A percentile compares a stretch with the other conserved stretches of the same genome.
Conservation (phyloP, 1,284 basidiomycete species). For the Pseudomicrostroma phylloplanum region DNA sequence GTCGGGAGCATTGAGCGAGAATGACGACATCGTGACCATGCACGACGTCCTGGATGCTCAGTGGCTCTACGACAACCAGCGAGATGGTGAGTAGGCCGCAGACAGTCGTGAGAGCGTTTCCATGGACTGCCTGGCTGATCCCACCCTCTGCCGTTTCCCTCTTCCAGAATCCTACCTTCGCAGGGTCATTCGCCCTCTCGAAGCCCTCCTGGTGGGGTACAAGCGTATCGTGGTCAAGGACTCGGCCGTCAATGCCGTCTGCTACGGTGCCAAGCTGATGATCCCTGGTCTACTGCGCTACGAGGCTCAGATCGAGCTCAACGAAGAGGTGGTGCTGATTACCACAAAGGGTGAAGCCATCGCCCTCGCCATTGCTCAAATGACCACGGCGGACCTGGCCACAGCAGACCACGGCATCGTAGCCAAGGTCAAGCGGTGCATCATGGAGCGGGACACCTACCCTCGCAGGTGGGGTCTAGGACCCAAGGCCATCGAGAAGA, state of each 20-base stretch:
- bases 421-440: conserved; percentile 97
- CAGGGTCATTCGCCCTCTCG: conserved; percentile 86
- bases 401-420: conserved; percentile 99
- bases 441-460: conserved; percentile 98
- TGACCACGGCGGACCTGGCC: conserved; percentile 96
- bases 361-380: conserved; percentile 70
- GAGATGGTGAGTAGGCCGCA: conserved; percentile 64
- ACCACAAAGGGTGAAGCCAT: conserved; percentile 99
- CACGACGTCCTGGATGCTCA: conserved; percentile 99
- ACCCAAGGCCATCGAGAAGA: conserved; percentile 92
- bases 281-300: conserved; percentile 96
- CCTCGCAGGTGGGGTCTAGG: conserved; percentile 97
- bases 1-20: conserved; percentile 91
- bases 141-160: neutral
- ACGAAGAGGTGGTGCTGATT: conserved; percentile 98
- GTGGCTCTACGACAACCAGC: conserved; percentile 97
- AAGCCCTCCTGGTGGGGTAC: conserved; percentile 88
- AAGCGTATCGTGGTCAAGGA: conserved; percentile 99
- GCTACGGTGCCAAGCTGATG: conserved; percentile 99
- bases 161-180: conserved; percentile 84
- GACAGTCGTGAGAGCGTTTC: neutral
- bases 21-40: conserved; percentile 99
- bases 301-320: conserved; percentile 86
- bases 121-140: neutral
- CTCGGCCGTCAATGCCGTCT: conserved; percentile 96